A percentile compares a stretch with the other conserved stretches of the same genome.
phyloP scores from a whole-genome alignment of 345 rosid genomes.

The Eucalyptus grandis region DNA sequence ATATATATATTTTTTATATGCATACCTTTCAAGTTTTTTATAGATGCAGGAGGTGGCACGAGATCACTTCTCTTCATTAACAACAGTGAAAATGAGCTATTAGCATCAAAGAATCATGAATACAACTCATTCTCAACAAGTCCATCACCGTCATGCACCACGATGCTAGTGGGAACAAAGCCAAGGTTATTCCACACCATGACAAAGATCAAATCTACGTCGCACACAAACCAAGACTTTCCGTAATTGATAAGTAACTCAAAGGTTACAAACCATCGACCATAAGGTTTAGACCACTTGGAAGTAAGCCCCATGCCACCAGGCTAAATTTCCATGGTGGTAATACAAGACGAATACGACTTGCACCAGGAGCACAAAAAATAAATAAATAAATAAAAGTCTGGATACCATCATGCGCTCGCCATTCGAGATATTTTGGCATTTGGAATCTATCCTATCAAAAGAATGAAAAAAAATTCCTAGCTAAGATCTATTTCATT shows the following conservation, averaged over 20 bases:
- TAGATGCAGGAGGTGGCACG: not conserved
- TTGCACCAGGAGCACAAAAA: not conserved
- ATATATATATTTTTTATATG: not conserved
- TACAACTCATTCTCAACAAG: not conserved
- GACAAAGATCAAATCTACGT: not conserved
- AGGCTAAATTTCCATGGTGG: not conserved
- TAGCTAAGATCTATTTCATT: not conserved
- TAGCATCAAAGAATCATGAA: not conserved
- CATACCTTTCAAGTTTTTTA: not conserved
- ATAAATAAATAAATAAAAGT: not conserved
- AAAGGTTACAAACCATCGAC: not conserved
- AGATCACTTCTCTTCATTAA: not conserved
- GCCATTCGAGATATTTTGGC: rapidly evolving
- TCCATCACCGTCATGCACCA: not conserved
- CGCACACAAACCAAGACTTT: not conserved
- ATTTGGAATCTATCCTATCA: rapidly evolving
- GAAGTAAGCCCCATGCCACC: not conserved
- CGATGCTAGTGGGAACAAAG: not conserved
- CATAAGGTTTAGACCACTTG: not conserved
- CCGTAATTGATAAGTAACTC: rapidly evolving
- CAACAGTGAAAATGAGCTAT: not conserved
- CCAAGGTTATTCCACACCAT: not conserved
- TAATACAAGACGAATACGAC: not conserved
- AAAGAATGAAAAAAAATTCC: not conserved
- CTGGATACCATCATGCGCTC: rapidly evolving